A percentile compares a stretch with the other conserved stretches of the same genome.
Evolutionary conservation across 257 asterid genomes (phyloP).

Genomic region (Gentiana dahurica): DNA sequence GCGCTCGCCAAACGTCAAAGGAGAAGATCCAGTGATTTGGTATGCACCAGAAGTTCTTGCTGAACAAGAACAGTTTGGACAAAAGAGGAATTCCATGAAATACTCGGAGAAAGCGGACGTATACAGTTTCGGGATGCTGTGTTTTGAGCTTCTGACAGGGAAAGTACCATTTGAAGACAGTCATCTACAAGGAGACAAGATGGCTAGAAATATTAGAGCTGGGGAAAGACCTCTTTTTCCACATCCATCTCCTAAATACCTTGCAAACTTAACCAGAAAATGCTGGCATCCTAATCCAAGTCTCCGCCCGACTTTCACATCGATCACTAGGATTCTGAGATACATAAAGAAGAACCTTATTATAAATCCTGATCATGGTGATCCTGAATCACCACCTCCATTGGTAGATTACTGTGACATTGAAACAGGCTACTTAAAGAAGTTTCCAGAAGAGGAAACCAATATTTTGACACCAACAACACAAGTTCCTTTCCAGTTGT

Average conservation of each 20-base stretch:
- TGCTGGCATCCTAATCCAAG: constrained; percentile 75
- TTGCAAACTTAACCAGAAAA: constrained; percentile 52
- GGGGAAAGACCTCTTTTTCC: constrained; percentile 92
- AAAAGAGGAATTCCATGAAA: constrained; percentile 17
- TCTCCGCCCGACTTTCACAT: constrained; percentile 63
- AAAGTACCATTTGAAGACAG: constrained; percentile 71
- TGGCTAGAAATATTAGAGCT: constrained; percentile 55
- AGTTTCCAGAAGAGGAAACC: constrained; percentile 23
- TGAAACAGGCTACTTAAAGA: constrained; percentile 47
- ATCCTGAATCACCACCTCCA: constrained; percentile 72
- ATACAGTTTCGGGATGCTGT: constrained; percentile 81
- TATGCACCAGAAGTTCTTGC: constrained; percentile 73
- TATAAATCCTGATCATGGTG: constrained; percentile 74
- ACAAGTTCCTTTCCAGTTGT: constrained; percentile 73
- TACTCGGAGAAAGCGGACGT: constrained; percentile 74
- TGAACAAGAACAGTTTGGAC: constrained; percentile 37
- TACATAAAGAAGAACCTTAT: constrained; percentile 62
- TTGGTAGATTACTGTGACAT: constrained; percentile 72
- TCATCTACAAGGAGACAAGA: constrained; percentile 69
- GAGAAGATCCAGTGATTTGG: constrained; percentile 52
- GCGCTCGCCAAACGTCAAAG: constrained; percentile 17
- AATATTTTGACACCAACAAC: constrained; percentile 29
- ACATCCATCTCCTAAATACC: constrained; percentile 61
- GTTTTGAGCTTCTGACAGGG: constrained; percentile 70
- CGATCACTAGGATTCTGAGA: constrained; percentile 59